Conservation (phyloP, 2,329 filamentous ascomycete species). For the Aspergillus costaricaensis region DNA sequence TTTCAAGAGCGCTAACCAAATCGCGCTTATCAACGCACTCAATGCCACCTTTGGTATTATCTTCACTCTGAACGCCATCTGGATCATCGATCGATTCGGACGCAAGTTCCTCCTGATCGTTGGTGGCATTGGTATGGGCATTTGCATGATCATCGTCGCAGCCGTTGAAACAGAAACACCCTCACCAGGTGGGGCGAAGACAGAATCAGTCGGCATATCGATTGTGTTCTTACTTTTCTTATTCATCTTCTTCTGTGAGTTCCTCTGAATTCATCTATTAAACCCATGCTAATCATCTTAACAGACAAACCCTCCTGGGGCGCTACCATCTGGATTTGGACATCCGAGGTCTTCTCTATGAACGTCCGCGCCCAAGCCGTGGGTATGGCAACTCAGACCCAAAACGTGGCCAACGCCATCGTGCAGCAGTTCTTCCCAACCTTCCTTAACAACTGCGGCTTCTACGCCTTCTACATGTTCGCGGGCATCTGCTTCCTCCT, state of each 20-base stretch:
- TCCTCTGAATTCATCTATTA: no score
- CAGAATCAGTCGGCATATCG: conserved; percentile 63
- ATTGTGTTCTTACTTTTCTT: conserved; percentile 69
- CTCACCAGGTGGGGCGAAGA: conserved; percentile 55
- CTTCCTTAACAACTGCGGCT: conserved; percentile 62
- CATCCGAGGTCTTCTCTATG: conserved; percentile 68
- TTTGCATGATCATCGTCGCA: conserved; percentile 69
- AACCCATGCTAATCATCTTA: conserved; percentile 25
- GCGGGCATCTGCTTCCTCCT: conserved; percentile 55
- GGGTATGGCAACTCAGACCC: conserved; percentile 64
- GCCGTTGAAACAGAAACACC: conserved; percentile 61
- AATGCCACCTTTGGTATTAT: conserved; percentile 73
- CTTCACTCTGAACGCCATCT: conserved; percentile 72
- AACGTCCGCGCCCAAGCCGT: conserved; percentile 72
- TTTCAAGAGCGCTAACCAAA: conserved; percentile 60
- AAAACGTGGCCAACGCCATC: conserved; percentile 67
- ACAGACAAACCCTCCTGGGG: conserved; percentile 69
- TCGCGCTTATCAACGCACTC: conserved; percentile 72
- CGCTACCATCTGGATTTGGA: conserved; percentile 72
- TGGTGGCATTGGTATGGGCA: conserved; percentile 67
- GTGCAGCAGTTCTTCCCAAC: conserved; percentile 71
- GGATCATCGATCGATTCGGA: conserved; percentile 72
- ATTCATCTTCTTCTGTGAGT: conserved; percentile 55
- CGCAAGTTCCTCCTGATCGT: conserved; percentile 69
- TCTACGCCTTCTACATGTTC: conserved; percentile 60